Evolutionary conservation across 805 yeast species (phyloP).

Genomic region (Metschnikowia reukaufii): DNA sequence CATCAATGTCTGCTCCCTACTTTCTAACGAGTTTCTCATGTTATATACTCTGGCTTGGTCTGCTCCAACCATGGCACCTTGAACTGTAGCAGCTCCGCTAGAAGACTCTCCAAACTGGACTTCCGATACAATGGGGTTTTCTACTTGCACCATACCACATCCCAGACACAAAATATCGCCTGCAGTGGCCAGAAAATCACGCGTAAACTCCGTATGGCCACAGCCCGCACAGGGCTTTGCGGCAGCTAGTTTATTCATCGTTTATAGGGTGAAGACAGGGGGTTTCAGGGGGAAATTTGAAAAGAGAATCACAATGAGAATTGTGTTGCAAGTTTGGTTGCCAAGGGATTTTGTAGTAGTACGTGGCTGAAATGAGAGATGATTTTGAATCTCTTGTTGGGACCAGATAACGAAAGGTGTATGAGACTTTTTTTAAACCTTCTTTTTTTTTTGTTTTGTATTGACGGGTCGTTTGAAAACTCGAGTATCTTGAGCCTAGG

Average conservation of each 20-base stretch:
- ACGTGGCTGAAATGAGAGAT: no score
- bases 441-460: no score
- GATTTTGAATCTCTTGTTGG: no score
- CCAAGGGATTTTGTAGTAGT: no score
- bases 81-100: conserved; percentile 92
- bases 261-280: background rate
- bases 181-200: conserved; percentile 29
- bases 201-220: conserved; percentile 17
- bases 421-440: background rate
- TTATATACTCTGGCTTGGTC: conserved; percentile 77
- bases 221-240: conserved; percentile 18
- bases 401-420: no score
- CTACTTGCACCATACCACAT: conserved; percentile 89
- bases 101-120: conserved; percentile 91
- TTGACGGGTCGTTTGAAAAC: no score
- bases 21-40: conserved; percentile 73
- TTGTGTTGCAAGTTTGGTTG: no score
- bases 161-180: conserved; percentile 75
- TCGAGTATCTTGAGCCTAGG: no score
- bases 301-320: no score
- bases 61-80: conserved; percentile 88
- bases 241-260: conserved; percentile 13
- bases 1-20: conserved; percentile 83
- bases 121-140: conserved; percentile 92
- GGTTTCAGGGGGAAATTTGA: background rate